A percentile compares a stretch with the other conserved stretches of the same genome.
Evolutionary conservation across 148 eudicot genomes (phyloP).

Genomic region (Vaccinium macrocarpon): DNA sequence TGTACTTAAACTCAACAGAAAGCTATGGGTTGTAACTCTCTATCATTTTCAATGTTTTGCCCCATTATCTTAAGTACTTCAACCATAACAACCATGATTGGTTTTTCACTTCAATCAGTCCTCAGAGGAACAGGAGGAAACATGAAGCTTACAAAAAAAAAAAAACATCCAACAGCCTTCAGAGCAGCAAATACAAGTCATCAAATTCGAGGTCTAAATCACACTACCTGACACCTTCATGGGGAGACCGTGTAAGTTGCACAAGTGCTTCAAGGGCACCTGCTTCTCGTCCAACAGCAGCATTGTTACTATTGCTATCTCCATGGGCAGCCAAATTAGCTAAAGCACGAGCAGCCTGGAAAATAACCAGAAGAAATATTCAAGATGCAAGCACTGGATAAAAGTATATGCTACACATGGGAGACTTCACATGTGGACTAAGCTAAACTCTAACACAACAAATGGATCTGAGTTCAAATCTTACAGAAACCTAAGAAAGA

Average conservation of each 20-base stretch:
- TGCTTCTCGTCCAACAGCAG: conserved; percentile 93
- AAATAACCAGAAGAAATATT: conserved; percentile 10
- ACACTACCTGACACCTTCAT: conserved; percentile 91
- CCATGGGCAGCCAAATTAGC: conserved; percentile 99
- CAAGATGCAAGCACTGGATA: not conserved
- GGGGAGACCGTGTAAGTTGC: conserved; percentile 75
- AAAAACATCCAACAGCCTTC: conserved; percentile 6
- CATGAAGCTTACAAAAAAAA: conserved; percentile 3
- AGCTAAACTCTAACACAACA: not conserved
- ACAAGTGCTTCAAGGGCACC: conserved; percentile 98
- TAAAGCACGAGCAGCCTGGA: conserved; percentile 96
- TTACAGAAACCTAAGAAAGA: not conserved
- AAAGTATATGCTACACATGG: not conserved
- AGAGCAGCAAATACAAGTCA: conserved; percentile 6
- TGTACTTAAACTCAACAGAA: not conserved
- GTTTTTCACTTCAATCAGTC: not conserved
- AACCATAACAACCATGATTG: not conserved
- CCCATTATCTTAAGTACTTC: not conserved
- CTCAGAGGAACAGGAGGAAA: not conserved
- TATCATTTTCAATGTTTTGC: not conserved
- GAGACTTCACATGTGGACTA: not conserved
- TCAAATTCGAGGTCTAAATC: conserved; percentile 12
- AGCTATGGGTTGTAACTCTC: not conserved
- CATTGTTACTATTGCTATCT: conserved; percentile 86
- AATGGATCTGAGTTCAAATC: not conserved